Conservation (phyloP, 371 early-diverging fungal species). For the Mortierella sp. region DNA sequence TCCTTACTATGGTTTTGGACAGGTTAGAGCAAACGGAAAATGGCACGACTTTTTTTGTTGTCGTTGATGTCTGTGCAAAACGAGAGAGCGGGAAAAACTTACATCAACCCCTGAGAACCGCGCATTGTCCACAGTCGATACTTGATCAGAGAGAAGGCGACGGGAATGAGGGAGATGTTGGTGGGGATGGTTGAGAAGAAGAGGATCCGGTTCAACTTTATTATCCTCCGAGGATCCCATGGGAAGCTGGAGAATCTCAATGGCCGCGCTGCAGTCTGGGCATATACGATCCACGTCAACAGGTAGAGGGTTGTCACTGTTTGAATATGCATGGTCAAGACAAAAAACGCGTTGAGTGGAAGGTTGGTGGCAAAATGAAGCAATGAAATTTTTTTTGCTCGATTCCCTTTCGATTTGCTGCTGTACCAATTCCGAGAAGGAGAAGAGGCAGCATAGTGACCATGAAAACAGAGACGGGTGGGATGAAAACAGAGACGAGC, state of each 20-base stretch:
- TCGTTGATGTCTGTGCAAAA: neutral
- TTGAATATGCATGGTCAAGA: neutral
- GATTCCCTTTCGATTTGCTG: neutral
- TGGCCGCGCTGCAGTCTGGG: neutral
- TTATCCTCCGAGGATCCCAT: conserved; percentile 23
- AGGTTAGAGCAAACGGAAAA: neutral
- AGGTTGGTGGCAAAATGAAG: conserved; percentile 1
- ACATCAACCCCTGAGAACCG: conserved; percentile 13
- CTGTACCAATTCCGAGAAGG: conserved; percentile 14
- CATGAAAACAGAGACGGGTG: conserved; percentile 18
- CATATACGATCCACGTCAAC: conserved; percentile 25
- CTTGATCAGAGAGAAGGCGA: conserved; percentile 21
- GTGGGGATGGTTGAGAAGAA: conserved; percentile 14
- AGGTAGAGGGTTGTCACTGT: conserved; percentile 19
- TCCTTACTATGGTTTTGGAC: conserved; percentile 4
- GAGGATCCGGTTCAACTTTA: conserved; percentile 23
- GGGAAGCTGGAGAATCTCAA: conserved; percentile 15
- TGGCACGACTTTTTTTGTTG: neutral
- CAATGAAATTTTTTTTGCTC: neutral
- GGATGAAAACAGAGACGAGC: conserved; percentile 8
- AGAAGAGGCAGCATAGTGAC: conserved; percentile 8
- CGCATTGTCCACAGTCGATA: conserved; percentile 32
- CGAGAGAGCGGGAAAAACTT: neutral
- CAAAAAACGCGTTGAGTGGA: neutral
- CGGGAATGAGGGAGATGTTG: conserved; percentile 26